Evolutionary conservation across 2,329 filamentous ascomycete genomes (phyloP).

Genomic region (Xylariaceae sp.): DNA sequence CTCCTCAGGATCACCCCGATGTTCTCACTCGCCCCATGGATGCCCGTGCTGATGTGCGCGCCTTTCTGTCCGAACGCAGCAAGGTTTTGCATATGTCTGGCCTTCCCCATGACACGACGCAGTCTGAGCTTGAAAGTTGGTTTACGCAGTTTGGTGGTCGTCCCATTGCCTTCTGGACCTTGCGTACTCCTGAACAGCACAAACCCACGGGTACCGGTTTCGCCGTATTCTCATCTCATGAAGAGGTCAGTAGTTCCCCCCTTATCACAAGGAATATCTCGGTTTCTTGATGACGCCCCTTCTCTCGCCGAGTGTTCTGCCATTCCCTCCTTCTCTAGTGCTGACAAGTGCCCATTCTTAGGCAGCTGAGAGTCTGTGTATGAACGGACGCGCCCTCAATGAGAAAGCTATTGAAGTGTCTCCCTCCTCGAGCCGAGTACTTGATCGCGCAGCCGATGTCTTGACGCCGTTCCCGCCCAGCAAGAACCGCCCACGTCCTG

Average conservation of each 20-base stretch:
- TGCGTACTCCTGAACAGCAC: constrained; percentile 95
- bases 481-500: constrained; percentile 94
- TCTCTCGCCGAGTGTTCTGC: background rate
- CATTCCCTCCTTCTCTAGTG: background rate
- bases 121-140: constrained; percentile 98
- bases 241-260: constrained; percentile 68
- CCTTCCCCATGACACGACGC: constrained; percentile 93
- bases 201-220: constrained; percentile 99
- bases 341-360: constrained; percentile 35
- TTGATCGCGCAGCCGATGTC: constrained; percentile 93
- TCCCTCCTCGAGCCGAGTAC: constrained; percentile 90
- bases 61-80: constrained; percentile 91
- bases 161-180: constrained; percentile 97
- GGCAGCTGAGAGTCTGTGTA: constrained; percentile 96
- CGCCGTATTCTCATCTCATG: constrained; percentile 96
- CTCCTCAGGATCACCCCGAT: constrained; percentile 86
- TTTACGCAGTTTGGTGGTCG: constrained; percentile 98
- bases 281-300: background rate
- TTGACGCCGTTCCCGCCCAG: constrained; percentile 95
- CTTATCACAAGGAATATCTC: background rate
- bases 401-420: constrained; percentile 99
- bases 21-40: constrained; percentile 95
- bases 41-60: constrained; percentile 89
- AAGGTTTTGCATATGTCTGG: constrained; percentile 98
- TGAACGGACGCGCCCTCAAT: constrained; percentile 97